phyloP scores from a whole-genome alignment of 2,329 filamentous ascomycete genomes.

The Lanzia echinophila region DNA sequence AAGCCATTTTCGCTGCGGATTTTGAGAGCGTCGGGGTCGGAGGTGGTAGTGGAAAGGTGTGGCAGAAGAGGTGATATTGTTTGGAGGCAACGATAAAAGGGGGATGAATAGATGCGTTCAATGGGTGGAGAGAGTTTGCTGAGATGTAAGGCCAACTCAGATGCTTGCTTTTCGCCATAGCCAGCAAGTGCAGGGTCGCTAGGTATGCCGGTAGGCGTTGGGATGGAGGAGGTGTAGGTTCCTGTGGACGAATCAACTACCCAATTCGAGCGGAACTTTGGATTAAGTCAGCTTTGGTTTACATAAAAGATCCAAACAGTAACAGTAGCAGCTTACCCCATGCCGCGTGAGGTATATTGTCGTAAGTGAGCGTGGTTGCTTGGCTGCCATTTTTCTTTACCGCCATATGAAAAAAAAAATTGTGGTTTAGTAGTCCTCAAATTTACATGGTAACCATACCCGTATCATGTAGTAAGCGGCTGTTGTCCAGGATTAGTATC shows the following conservation, averaged over 20 bases:
- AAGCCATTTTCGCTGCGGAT: conserved; percentile 52
- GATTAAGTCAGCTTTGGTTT: conserved; percentile 11
- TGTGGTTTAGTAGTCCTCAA: background rate
- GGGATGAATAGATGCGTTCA: conserved; percentile 73
- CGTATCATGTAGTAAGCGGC: conserved; percentile 2
- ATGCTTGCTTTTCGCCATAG: conserved; percentile 77
- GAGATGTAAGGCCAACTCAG: conserved; percentile 66
- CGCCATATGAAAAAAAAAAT: conserved; percentile 3
- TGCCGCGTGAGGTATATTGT: conserved; percentile 68
- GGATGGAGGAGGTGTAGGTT: conserved; percentile 64
- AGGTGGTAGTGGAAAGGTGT: conserved; percentile 31
- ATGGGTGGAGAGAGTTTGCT: conserved; percentile 57
- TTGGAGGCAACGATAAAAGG: conserved; percentile 83
- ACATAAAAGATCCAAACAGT: conserved; percentile 12
- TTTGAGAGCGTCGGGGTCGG: conserved; percentile 26
- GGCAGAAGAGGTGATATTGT: conserved; percentile 66
- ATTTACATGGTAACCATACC: background rate
- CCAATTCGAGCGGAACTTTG: conserved; percentile 86
- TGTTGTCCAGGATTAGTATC: conserved; percentile 11
- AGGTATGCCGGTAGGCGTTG: conserved; percentile 79
- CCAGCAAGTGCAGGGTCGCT: conserved; percentile 82
- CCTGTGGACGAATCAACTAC: conserved; percentile 75
- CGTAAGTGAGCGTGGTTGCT: conserved; percentile 3
- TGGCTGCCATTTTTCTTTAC: conserved; percentile 3
- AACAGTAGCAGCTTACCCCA: conserved; percentile 58